phyloP scores from a whole-genome alignment of 805 yeast genomes.

The Cyberlindnera maritima region DNA sequence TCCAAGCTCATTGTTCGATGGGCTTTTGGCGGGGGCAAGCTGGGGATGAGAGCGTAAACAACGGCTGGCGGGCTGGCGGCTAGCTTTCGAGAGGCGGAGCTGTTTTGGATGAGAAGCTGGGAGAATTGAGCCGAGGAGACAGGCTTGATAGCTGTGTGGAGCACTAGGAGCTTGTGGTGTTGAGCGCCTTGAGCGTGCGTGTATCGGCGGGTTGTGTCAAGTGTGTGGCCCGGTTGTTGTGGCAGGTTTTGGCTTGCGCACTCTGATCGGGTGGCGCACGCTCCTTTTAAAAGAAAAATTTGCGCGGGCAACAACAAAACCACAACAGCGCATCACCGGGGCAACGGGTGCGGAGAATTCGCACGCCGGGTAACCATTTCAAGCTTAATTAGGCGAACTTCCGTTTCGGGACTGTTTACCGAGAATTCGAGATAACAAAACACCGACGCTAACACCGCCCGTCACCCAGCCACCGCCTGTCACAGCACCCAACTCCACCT shows the following conservation, averaged over 20 bases:
- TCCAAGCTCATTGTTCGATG: conserved; percentile 16
- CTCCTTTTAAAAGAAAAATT: conserved; percentile 3
- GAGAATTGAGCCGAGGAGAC: too few species aligned
- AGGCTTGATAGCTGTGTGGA: neutral
- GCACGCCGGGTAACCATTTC: too few species aligned
- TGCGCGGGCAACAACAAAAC: conserved; percentile 11
- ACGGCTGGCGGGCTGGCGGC: too few species aligned
- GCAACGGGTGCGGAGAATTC: neutral
- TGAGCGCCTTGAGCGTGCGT: neutral
- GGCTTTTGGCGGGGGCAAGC: neutral
- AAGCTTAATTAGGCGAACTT: too few species aligned
- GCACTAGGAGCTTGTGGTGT: neutral
- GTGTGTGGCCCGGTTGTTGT: conserved; percentile 14
- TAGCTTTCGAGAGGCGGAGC: too few species aligned
- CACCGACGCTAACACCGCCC: neutral
- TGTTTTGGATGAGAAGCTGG: too few species aligned
- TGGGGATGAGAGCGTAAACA: too few species aligned
- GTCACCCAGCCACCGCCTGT: neutral
- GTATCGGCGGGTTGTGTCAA: conserved; percentile 7
- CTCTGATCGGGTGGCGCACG: conserved; percentile 16
- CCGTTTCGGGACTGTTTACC: neutral
- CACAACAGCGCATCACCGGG: neutral
- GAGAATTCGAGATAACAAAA: too few species aligned
- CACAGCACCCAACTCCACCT: neutral
- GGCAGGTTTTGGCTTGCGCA: conserved; percentile 5